Base-by-base conservation (phyloP, 2,329 filamentous ascomycete species). In the Dactylonectria macrodidyma region DNA sequence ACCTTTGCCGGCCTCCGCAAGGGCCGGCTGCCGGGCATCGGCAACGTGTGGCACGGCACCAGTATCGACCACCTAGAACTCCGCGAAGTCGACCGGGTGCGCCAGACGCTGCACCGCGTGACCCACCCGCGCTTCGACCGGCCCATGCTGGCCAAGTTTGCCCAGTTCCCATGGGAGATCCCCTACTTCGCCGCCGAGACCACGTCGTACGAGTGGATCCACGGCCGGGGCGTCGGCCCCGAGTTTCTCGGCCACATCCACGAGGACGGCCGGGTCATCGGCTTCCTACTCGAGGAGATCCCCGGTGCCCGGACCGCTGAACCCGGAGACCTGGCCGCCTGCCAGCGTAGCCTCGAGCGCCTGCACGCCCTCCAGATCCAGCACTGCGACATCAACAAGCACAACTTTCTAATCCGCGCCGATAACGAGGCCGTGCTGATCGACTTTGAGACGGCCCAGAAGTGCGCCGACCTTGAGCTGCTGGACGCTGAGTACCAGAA, bases 41-140 rank as follows among this genome's bases (percentile, higher is more conserved):
- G 64, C 12, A 73, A 75, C 47, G 66, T 75, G 12, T 84, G 82
- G 81, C 80, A 83, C 67, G 58, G 69, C 22, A 75, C 65, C 2
- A 69, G 41, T 8, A 72, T 83, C 59, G 77, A 83, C 52, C 78
- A 81, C 63, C 74, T 82, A 9, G 77, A 81, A 55, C 75, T 84
- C 19, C 62, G 26, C 10, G 57, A 65, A 6, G 33, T 71, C 19
- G 62, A 70, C 5, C 69, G 71, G 16, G 66, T 80, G 10, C 73
- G 77, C 3, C 72, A 75, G 22, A 79, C 77, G 10, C 65, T 81
- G 24, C 71, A 76, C 59, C 67, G 70, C 19, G 76, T 74, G 22
- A 75, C 75, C 9, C 73, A 73, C 19, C 74, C 75, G 9, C n/a
- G 41, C 22, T 75, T 77, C 44, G 66, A 69, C 24, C 50, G 44